These are phyloP conservation scores for Chlamydomonas eustigma DNA, from an alignment of 139 green algal genomes.

Conservation along the genomic window DNA sequence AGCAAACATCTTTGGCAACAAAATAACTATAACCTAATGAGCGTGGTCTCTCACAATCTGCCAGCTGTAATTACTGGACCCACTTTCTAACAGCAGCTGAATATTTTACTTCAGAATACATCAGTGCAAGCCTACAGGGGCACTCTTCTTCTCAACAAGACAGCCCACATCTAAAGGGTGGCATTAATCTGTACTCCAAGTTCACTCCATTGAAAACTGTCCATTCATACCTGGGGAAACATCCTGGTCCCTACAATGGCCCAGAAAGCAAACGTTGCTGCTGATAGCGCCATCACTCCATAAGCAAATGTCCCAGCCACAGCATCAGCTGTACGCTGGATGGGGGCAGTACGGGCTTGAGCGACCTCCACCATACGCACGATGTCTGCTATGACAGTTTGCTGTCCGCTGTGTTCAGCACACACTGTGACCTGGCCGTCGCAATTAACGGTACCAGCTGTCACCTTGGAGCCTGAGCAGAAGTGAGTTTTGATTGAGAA, in stretches of 20 bases:
- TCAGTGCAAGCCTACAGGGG: too few species aligned
- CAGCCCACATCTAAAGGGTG: too few species aligned
- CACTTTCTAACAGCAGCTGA: too few species aligned
- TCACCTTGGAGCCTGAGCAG: slow-evolving; percentile 70
- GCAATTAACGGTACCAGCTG: slow-evolving; percentile 80
- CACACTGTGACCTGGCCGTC: slow-evolving; percentile 67
- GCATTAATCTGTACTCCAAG: too few species aligned
- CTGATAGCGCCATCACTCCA: slow-evolving; percentile 71
- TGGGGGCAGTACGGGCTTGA: slow-evolving; percentile 68
- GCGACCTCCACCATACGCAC: slow-evolving; percentile 76
- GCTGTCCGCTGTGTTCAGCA: slow-evolving; percentile 59
- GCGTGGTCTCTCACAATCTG: too few species aligned
- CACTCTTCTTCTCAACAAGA: too few species aligned
- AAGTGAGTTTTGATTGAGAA: too few species aligned
- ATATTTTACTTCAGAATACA: too few species aligned
- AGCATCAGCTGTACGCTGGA: slow-evolving; percentile 80
- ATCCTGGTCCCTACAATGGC: slow-evolving; percentile 45
- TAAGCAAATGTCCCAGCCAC: slow-evolving; percentile 76
- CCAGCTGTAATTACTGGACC: too few species aligned
- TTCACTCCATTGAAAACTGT: too few species aligned
- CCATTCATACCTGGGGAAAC: slow-evolving; percentile 69
- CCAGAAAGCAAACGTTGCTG: slow-evolving; percentile 82
- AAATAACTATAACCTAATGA: too few species aligned
- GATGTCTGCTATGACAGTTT: slow-evolving; percentile 82
- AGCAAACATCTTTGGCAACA: too few species aligned